Evolutionary conservation across 768 basidiomycete genomes (phyloP), one percentile per base, ranked within the genome.

Genomic region (Mycena haematopus): DNA sequence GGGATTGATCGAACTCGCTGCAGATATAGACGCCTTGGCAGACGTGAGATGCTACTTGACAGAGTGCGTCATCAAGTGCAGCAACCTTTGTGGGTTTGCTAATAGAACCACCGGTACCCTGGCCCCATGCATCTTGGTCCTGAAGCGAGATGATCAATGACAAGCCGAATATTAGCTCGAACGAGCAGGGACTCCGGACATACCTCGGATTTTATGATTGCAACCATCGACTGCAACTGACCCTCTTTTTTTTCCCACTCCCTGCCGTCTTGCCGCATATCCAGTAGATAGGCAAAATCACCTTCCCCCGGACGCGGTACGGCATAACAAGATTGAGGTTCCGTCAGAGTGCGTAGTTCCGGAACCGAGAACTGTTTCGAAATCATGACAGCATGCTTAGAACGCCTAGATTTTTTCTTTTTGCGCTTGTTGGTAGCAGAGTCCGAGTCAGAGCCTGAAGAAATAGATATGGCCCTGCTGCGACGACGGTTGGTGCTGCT

Each of bases 291-390:
- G 2, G 49, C 50, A 52, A 44, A 59, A 24, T 45, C 40, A 6
- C 40, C 53, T 19, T 59, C 58, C n/a, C 45, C 58, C 2, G 58
- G 38, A n/a, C 58, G n/a, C 10, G 58, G 47, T 27, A 51, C 38
- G 11, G 57, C 27, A 8, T 35, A 58, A 15, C 57, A 47, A 14
- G 47, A 58, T 19, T 31, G 58, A 29, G n/a, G n/a, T n/a, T n/a
- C n/a, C n/a, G n/a, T n/a, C n/a, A n/a, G 22, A 22, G 17, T 51
- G n/a, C 50, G 58, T 3, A 59, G 21, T 29, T 52, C 58, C 4
- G 58, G 33, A 9, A 40, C 24, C 2, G 15, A 29, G 40, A 59
- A 52, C 27, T 59, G 49, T 8, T 52, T 51, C 36, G 58, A 42
- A 33, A 59, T 52, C 19, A 21, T n/a, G 25, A 58, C 25, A 21